Evolutionary conservation across 306 rosid genomes (phyloP), one percentile per base, ranked within the genome.

Genomic region (Prinsepia uniflora): DNA sequence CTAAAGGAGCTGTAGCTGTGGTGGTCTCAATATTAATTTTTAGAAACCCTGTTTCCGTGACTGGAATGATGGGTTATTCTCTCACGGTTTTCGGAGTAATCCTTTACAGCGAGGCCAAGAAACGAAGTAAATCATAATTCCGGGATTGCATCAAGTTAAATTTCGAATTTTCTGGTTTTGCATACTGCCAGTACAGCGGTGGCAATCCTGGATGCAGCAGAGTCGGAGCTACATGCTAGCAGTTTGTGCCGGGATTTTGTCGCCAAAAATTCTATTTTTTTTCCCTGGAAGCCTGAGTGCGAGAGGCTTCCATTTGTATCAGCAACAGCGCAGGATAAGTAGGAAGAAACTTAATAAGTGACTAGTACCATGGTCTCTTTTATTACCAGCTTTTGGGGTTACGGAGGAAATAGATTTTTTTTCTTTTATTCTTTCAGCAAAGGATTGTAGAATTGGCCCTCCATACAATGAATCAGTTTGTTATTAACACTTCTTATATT

Each of bases 1-100:
- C 99, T 36, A 95, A 95, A 79, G 99, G 99, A 11, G 99, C 99
- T 43, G 99, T 91, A 48, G 99, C 99, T 10, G 99, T 95, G 52
- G 99, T 95, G 68, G 92, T 95, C 78, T 95, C 99, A 10, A 95
- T 95, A 72, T 83, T 91, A 63, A 95, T 95, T 65, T 95, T 95
- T 67, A 89, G 87, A 82, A 95, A 95, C 75, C 99, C 99, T 6
- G 99, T 95, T 8, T 95, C 99, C 2, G 99, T 95, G 72, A 91
- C 99, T 3, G 99, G 99, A 80, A 95, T 95, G 99, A 73, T 87
- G 70, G 99, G 99, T 64, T 95, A 95, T 71, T 59, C 96, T 6
- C 97, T 95, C 65, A 91, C 99, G 7, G 99, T 95, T 20, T 34
- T 83, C 6, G 99, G 99, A 82, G 99, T 95, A 59, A 65, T 95